Conservation (phyloP, 768 basidiomycete species). For the Sporobolomyces phaffii region DNA sequence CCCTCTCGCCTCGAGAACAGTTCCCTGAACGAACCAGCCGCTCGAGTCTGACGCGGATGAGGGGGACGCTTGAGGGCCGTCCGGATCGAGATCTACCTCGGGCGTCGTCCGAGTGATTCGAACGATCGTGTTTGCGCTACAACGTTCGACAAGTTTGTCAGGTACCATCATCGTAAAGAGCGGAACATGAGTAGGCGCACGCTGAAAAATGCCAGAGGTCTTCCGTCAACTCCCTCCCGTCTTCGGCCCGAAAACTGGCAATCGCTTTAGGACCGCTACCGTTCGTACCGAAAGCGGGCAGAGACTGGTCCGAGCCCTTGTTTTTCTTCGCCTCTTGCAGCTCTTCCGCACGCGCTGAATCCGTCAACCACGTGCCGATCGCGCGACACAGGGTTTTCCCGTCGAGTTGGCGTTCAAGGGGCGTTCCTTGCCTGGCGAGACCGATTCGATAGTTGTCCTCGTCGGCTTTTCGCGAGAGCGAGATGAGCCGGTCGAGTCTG, state of each 20-base stretch:
- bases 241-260: conserved; percentile 9
- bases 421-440: conserved; percentile 21
- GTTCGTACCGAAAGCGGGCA: background rate
- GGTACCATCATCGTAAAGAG: background rate
- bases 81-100: background rate
- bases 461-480: conserved; percentile 11
- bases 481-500: conserved; percentile 26
- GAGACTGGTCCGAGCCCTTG: too few relatives aligned
- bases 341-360: conserved; percentile 13
- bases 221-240: conserved; percentile 1
- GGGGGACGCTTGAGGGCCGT: conserved; percentile 6
- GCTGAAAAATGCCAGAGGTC: conserved; percentile 8
- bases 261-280: background rate
- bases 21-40: conserved; percentile 50
- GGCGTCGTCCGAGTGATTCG: conserved; percentile 15
- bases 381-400: conserved; percentile 21
- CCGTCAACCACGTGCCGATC: conserved; percentile 16
- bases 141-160: too few relatives aligned
- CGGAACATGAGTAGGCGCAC: background rate
- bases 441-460: conserved; percentile 16
- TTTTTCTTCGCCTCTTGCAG: background rate
- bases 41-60: background rate
- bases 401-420: conserved; percentile 14
- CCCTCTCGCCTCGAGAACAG: conserved; percentile 53
- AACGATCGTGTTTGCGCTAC: conserved; percentile 16